Evolutionary conservation across 441 rosid species (phyloP), one percentile per base, ranked within the genome.

Genomic region (Populus hybrid): DNA sequence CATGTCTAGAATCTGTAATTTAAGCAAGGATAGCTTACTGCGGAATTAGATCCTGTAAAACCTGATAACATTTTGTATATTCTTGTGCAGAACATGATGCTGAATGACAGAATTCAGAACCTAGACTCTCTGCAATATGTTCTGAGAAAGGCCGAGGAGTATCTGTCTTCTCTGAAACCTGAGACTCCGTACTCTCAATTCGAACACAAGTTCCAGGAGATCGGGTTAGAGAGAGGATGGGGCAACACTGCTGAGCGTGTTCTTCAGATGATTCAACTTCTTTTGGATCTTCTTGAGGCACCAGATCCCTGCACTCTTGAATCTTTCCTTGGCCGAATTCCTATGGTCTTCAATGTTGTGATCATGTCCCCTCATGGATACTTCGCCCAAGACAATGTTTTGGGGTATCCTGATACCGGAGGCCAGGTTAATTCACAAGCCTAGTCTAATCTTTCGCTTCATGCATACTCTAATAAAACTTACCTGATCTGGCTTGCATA

Each of bases 381-480:
- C 91, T 94, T 94, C 70, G 98, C 98, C 32, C 99, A 95, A 66
- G 98, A 95, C 86, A 88, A 93, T 71, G 97, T 95, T 79, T 85
- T 95, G 84, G 99, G 99, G 5, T 95, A 94, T 85, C 99, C 99
- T 10, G 99, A 95, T 79, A 95, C 99, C 0, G 99, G 99, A 74
- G 99, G 99, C 80, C 99, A 95, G 95, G 98, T 93, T 67, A 78
- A 76, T 74, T 83, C 38, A 32, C 65, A 12, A 69, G 76, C 73
- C 66, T 59, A 30, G 30, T 71, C 69, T 21, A 23, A 21, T 18
- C 0, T 19, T 26, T 16, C 42, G 16, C 72, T 71, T 6, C 65
- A 35, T 28, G 66, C 76, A 8, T 14, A 32, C 16, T 28, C 7
- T 5, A 19, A 16, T 36, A 30, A 69, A 24, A 1, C 23, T 68